Evolutionary conservation across 257 asterid species (phyloP).

Genomic region (Hygrophila difformis): DNA sequence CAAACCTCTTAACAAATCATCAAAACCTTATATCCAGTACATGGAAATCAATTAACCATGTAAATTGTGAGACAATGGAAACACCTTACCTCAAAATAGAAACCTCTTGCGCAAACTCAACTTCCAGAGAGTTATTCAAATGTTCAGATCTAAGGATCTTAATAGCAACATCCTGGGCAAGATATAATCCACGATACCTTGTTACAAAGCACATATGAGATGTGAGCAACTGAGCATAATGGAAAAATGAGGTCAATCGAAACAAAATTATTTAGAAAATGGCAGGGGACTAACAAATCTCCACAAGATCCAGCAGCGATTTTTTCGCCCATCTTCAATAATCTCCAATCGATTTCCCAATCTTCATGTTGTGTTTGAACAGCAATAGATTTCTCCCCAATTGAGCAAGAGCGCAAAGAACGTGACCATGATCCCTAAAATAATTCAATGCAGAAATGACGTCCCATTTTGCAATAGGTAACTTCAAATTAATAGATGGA

Average conservation of each 20-base stretch:
- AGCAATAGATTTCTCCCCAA: constrained; percentile 32
- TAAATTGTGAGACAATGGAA: too few species aligned
- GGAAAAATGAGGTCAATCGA: neutral
- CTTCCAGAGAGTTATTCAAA: constrained; percentile 55
- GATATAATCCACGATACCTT: constrained; percentile 77
- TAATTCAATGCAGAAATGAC: too few species aligned
- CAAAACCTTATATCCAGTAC: too few species aligned
- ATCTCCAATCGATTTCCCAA: constrained; percentile 76
- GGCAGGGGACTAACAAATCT: constrained; percentile 51
- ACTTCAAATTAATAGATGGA: too few species aligned
- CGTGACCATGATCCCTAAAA: constrained; percentile 78
- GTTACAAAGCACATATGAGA: constrained; percentile 17
- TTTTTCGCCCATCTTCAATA: constrained; percentile 69
- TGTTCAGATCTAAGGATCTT: constrained; percentile 77
- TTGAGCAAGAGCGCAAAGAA: constrained; percentile 37
- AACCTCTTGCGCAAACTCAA: constrained; percentile 74
- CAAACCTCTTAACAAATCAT: too few species aligned
- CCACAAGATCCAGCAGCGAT: constrained; percentile 90
- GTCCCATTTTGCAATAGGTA: too few species aligned
- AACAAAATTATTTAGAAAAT: too few species aligned
- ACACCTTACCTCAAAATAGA: constrained; percentile 52
- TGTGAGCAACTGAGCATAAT: constrained; percentile 14
- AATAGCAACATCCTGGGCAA: constrained; percentile 72
- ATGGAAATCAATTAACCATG: too few species aligned
- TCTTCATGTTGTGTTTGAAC: constrained; percentile 34